A percentile compares a stretch with the other conserved stretches of the same genome.
These are phyloP conservation scores for Pythium rhizo-oryzae DNA, from an alignment of 352 stramenopile species.

Conservation along the genomic window DNA sequence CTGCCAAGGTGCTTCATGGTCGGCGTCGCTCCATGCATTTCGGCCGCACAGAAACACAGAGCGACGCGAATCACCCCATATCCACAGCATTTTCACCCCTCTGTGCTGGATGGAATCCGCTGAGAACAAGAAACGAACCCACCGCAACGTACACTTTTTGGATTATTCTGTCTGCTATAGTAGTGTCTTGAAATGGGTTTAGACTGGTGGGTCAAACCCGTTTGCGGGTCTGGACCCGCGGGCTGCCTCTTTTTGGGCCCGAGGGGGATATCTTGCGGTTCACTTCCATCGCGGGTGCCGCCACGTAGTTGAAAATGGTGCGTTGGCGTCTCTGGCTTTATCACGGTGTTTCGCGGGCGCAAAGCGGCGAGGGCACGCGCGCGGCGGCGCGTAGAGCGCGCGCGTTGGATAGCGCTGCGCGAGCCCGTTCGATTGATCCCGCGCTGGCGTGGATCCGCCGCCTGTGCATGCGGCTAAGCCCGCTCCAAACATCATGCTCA, in stretches of 20 bases:
- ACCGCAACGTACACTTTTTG: too few species aligned
- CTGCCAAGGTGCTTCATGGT: too few species aligned
- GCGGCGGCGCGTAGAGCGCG: neutral
- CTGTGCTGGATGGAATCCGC: too few species aligned
- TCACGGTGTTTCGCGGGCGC: neutral
- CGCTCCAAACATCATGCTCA: neutral
- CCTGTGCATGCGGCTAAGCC: neutral
- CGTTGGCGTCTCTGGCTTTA: conserved; percentile 1
- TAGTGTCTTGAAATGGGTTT: neutral
- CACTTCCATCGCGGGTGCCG: conserved; percentile 25
- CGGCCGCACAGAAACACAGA: too few species aligned
- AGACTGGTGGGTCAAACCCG: neutral
- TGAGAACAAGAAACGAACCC: too few species aligned
- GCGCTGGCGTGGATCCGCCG: neutral
- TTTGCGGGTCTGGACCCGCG: neutral
- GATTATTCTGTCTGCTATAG: neutral
- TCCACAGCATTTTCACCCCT: neutral
- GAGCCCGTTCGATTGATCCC: neutral
- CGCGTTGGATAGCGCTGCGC: conserved; percentile 4
- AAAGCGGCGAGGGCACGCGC: neutral
- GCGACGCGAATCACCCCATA: neutral
- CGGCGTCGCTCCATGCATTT: too few species aligned
- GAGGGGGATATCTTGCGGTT: conserved; percentile 31
- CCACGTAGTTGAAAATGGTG: conserved; percentile 36
- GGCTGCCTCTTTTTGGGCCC: neutral